Percentiles rank a stretch among this genome's conserved stretches.
These are phyloP conservation scores for Lathyrus tuberosus DNA, from an alignment of 306 rosid species.

Conservation along the genomic window DNA sequence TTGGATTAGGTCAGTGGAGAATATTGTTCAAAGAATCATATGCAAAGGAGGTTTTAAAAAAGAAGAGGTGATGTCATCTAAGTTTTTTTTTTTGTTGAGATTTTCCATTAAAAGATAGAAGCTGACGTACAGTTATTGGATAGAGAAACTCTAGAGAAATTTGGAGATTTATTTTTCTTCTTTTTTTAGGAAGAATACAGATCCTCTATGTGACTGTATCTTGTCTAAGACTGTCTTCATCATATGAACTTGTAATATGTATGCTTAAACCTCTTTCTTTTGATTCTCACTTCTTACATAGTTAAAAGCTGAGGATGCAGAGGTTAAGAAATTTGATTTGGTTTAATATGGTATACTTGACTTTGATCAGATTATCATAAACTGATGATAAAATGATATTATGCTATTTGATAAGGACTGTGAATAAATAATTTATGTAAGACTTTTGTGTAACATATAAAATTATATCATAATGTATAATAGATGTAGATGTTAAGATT, in stretches of 20 bases:
- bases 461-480: conserved; percentile 13
- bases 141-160: conserved; percentile 18
- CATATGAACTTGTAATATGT: conserved; percentile 18
- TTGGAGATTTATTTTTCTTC: conserved; percentile 14
- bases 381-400: conserved; percentile 7
- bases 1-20: conserved; percentile 42
- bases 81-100: conserved; percentile 29
- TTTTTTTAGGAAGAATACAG: not conserved
- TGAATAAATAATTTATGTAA: not conserved
- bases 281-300: conserved; percentile 17
- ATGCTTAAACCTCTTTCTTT: not conserved
- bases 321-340: conserved; percentile 21
- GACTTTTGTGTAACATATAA: conserved; percentile 11
- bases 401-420: conserved; percentile 20
- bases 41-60: conserved; percentile 43
- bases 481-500: conserved; percentile 26
- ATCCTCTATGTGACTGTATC: conserved; percentile 24
- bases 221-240: conserved; percentile 12
- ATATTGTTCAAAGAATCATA: conserved; percentile 43
- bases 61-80: conserved; percentile 35
- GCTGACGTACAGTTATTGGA: conserved; percentile 10
- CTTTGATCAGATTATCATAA: conserved; percentile 29
- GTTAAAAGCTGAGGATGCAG: conserved; percentile 12
- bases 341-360: conserved; percentile 21
- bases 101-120: conserved; percentile 29